phyloP scores from a whole-genome alignment of 345 rosid species.

The Eucalyptus marginata region DNA sequence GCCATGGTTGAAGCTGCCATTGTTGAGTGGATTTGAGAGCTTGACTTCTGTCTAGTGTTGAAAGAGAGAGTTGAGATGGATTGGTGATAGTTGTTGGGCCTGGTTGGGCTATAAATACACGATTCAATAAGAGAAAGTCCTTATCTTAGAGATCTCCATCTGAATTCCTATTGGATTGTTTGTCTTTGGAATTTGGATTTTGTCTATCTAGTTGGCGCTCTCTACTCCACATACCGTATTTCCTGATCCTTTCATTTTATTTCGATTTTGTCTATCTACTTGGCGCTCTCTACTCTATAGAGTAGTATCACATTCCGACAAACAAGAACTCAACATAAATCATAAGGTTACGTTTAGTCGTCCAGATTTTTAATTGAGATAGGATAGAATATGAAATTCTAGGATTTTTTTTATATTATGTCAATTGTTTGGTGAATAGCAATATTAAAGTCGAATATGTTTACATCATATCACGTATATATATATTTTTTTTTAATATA shows the following conservation, averaged over 20 bases:
- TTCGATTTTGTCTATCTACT: neutral
- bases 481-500: too few relatives aligned
- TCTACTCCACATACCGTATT: neutral
- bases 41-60: neutral
- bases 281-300: neutral
- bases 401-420: too few relatives aligned
- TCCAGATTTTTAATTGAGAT: too few relatives aligned
- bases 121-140: neutral
- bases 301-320: too few relatives aligned
- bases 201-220: conserved; percentile 1
- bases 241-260: neutral
- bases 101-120: neutral
- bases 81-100: neutral
- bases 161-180: neutral
- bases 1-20: conserved; percentile 52
- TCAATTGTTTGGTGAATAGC: too few relatives aligned
- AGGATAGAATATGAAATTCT: too few relatives aligned
- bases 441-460: too few relatives aligned
- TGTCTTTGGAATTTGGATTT: neutral
- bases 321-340: too few relatives aligned
- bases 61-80: neutral
- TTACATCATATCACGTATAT: too few relatives aligned
- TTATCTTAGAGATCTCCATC: conserved; percentile 23
- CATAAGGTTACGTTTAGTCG: too few relatives aligned
- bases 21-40: neutral